Percentiles rank a stretch among this genome's conserved stretches.
phyloP scores from a whole-genome alignment of 2,329 filamentous ascomycete species.

The Karstenula rhodostoma region DNA sequence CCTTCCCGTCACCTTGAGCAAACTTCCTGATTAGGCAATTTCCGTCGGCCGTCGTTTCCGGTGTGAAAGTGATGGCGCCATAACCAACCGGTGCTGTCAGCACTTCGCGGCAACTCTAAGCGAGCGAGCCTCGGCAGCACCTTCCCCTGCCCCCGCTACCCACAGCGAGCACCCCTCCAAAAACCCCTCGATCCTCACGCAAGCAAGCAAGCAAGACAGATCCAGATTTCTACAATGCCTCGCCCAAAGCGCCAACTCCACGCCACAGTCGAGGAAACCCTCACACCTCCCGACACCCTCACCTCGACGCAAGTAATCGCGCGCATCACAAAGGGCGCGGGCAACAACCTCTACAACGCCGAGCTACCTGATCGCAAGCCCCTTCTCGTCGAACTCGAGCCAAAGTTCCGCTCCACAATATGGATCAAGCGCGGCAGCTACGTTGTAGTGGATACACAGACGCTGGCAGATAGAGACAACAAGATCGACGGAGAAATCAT shows the following conservation, averaged over 20 bases:
- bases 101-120: not conserved
- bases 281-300: slow-evolving; percentile 65
- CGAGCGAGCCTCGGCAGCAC: slow-evolving; percentile 1
- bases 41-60: not conserved
- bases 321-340: slow-evolving; percentile 80
- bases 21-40: not conserved
- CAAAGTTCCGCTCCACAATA: slow-evolving; percentile 88
- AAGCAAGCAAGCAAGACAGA: no score
- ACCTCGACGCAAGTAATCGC: slow-evolving; percentile 69
- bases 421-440: slow-evolving; percentile 92
- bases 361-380: slow-evolving; percentile 69
- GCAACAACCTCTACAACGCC: slow-evolving; percentile 88
- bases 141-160: not conserved
- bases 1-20: not conserved
- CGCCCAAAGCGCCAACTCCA: slow-evolving; percentile 79
- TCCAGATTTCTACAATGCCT: slow-evolving; percentile 61
- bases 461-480: slow-evolving; percentile 72
- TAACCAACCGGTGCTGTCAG: not conserved
- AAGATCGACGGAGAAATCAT: slow-evolving; percentile 89
- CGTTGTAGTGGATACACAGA: slow-evolving; percentile 78
- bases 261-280: slow-evolving; percentile 77
- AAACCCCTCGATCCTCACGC: not conserved
- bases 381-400: slow-evolving; percentile 80
- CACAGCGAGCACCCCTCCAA: not conserved
- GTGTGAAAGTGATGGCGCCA: not conserved